These are phyloP conservation scores for Saussurea involucrata DNA, from an alignment of 129 eudicot genomes.

Conservation along the genomic window DNA sequence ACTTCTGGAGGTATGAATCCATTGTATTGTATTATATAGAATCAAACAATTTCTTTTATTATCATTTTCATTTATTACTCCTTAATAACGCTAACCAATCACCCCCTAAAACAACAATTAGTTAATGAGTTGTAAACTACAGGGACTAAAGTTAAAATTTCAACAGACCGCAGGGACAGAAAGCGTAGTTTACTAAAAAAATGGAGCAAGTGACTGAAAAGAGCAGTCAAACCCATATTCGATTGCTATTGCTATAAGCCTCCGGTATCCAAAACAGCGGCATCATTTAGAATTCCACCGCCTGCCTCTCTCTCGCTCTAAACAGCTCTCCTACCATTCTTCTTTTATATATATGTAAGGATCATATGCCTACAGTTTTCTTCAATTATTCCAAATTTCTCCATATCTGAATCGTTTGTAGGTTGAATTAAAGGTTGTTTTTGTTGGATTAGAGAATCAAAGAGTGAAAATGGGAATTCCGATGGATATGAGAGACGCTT, in stretches of 20 bases:
- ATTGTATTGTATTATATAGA: no score
- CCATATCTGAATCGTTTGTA: not conserved
- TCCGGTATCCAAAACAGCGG: slow-evolving; percentile 25
- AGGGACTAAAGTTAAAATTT: not conserved
- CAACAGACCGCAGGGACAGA: not conserved
- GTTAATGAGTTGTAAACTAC: not conserved
- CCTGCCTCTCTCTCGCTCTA: not conserved
- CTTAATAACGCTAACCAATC: no score
- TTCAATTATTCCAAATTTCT: not conserved
- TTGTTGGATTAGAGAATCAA: slow-evolving; percentile 1
- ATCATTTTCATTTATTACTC: no score
- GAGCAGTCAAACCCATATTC: slow-evolving; percentile 2
- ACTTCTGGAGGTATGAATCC: no score
- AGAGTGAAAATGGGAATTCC: slow-evolving; percentile 49
- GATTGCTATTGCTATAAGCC: not conserved
- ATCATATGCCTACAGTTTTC: not conserved
- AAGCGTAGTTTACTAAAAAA: not conserved
- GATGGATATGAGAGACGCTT: slow-evolving; percentile 48
- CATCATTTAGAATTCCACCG: not conserved
- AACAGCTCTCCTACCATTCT: not conserved
- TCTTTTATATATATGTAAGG: not conserved
- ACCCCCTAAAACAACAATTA: no score
- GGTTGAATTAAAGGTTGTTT: not conserved
- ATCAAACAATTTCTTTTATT: no score
- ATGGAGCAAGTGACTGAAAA: not conserved